These are phyloP conservation scores for Phytophthora capsici DNA, from an alignment of 352 stramenopile species.

Conservation along the genomic window DNA sequence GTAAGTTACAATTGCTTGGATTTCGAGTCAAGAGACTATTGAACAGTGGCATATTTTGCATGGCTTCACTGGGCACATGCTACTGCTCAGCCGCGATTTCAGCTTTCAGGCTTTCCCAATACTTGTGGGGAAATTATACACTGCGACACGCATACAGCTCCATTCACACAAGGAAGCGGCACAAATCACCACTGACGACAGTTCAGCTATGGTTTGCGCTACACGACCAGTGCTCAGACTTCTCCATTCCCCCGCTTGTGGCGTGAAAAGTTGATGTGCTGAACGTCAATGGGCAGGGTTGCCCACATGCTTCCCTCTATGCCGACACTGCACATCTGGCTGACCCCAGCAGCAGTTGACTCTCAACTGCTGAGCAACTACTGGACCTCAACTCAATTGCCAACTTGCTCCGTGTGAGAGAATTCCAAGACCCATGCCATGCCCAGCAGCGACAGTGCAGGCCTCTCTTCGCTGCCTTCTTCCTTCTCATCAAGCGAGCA, in stretches of 20 bases:
- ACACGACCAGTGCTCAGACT: neutral
- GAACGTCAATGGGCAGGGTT: conserved; percentile 13
- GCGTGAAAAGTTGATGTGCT: conserved; percentile 30
- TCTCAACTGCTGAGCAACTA: too few species aligned
- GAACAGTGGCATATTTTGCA: too few species aligned
- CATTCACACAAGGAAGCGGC: conserved; percentile 8
- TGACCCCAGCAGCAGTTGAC: conserved; percentile 29
- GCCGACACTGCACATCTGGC: conserved; percentile 27
- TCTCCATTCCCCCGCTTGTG: conserved; percentile 6
- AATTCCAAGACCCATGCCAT: conserved; percentile 42
- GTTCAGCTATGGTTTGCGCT: conserved; percentile 32
- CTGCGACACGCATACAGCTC: conserved; percentile 21
- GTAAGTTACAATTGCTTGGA: too few species aligned
- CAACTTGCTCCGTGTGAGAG: conserved; percentile 29
- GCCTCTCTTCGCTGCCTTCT: conserved; percentile 24
- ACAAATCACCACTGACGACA: conserved; percentile 40
- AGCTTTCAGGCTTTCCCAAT: neutral
- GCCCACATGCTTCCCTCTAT: conserved; percentile 28
- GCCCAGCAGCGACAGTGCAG: conserved; percentile 24
- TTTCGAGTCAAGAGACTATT: too few species aligned
- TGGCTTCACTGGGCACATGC: too few species aligned
- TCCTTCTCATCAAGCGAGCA: conserved; percentile 40
- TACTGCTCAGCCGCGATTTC: too few species aligned
- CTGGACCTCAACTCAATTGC: conserved; percentile 36
- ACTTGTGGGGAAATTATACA: conserved; percentile 30